Base-by-base conservation (phyloP, 1,139 yeast species). In the Geotrichum europaeum region DNA sequence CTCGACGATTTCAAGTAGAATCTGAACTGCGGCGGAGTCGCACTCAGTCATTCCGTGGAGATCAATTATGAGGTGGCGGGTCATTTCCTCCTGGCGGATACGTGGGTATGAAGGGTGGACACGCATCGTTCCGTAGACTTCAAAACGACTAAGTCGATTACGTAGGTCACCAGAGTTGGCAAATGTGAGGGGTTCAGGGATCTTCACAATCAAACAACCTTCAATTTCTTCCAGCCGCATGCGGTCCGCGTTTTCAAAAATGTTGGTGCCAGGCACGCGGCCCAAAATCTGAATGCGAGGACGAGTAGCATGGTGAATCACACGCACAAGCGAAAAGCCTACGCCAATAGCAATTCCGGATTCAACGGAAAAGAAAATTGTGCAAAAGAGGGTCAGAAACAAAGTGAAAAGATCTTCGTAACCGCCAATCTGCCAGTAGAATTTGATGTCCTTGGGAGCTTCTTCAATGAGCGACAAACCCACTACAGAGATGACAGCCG, bases 141-240 rank as follows among this genome's bases (percentile, higher is more conserved):
- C 98, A 25, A 94, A 80, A 60, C 98, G 77, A 61, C 84, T 81
- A 59, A 94, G 77, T 34, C 98, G 77, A 55, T 86, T 79, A 63
- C 88, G 84, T 66, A 94, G 77, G 70, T 92, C 97, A 63, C 87
- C 89, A 20, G 96, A 84, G 70, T 94, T 94, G 49, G 97, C 91
- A 73, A 94, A 94, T 1, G 96, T 90, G 62, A 94, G 76, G 0
- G 98, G 97, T 70, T 94, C 98, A 0, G 98, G 96, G 49, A 94
- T 84, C 67, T 87, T 89, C 43, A 92, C 87, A 54, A 92, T 87
- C 57, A 94, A 77, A 68, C 96, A 89, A 0, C 96, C 96, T 69
- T 89, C 94, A 54, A 89, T 79, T 65, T 89, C 92, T 69, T 89
- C 94, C 10, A 72, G 70, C 0, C 73, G 70, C 45, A 68, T 63